phyloP scores from a whole-genome alignment of 352 stramenopile genomes.

The Pythium aphanidermatum region DNA sequence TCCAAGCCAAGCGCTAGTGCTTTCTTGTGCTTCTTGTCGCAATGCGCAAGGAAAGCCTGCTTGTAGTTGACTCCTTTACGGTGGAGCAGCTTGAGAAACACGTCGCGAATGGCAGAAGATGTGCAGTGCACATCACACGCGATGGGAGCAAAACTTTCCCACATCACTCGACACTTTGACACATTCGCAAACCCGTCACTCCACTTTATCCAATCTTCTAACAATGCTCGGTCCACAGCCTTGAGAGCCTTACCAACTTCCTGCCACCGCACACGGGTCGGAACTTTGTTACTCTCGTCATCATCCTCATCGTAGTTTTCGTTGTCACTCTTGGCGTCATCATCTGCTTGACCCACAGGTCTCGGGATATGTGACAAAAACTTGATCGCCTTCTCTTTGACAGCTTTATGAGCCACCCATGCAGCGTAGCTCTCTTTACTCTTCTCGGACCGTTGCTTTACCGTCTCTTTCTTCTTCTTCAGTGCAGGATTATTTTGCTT shows the following conservation, averaged over 20 bases:
- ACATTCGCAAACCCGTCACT: conserved; percentile 51
- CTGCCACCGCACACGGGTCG: conserved; percentile 45
- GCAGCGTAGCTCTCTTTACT: conserved; percentile 66
- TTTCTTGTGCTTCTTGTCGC: conserved; percentile 49
- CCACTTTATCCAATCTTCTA: conserved; percentile 84
- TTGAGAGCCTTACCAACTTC: conserved; percentile 88
- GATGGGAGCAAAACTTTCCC: conserved; percentile 80
- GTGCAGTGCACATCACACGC: conserved; percentile 87
- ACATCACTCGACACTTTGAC: conserved; percentile 61
- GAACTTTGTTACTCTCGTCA: conserved; percentile 28
- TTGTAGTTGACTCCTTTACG: conserved; percentile 84
- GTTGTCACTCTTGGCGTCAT: conserved; percentile 25
- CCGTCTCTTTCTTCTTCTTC: conserved; percentile 42
- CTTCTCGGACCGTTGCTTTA: conserved; percentile 41
- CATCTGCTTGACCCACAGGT: conserved; percentile 22
- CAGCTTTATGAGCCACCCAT: conserved; percentile 76
- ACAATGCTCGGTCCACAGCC: conserved; percentile 72
- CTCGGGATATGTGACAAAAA: conserved; percentile 62
- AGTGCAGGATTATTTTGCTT: conserved; percentile 50
- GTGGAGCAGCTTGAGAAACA: conserved; percentile 90
- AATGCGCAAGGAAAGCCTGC: conserved; percentile 67
- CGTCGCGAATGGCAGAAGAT: conserved; percentile 79
- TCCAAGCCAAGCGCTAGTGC: conserved; percentile 42
- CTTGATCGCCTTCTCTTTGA: conserved; percentile 70
- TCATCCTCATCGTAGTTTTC: conserved; percentile 23